Percentiles rank a stretch among this genome's conserved stretches.
phyloP scores from a whole-genome alignment of 495 filamentous ascomycete species.

The Xylaria nigripes region DNA sequence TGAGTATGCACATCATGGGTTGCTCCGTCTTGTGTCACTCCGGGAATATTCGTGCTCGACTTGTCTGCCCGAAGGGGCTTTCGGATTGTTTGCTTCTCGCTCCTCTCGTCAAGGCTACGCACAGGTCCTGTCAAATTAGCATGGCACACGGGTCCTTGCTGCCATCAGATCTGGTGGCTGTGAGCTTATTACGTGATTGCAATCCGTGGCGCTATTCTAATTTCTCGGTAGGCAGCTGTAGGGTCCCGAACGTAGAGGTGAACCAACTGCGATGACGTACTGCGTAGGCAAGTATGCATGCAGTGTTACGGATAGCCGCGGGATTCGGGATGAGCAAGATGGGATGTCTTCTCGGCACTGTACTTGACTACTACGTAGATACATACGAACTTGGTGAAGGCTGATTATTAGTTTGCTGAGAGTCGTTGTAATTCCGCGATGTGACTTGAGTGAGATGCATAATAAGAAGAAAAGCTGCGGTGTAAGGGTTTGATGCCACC shows the following conservation, averaged over 20 bases:
- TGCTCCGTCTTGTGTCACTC: background rate
- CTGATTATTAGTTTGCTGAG: too few species aligned
- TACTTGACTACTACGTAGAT: too few species aligned
- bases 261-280: background rate
- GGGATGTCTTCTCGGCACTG: background rate
- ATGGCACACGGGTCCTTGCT: background rate
- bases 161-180: background rate
- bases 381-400: too few species aligned
- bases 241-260: background rate
- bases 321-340: background rate
- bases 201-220: background rate
- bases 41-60: background rate
- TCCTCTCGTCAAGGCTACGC: background rate
- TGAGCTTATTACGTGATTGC: background rate
- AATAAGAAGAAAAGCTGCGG: too few species aligned
- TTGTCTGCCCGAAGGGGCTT: too few species aligned
- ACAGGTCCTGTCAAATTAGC: background rate
- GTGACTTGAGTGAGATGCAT: too few species aligned
- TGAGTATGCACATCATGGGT: background rate
- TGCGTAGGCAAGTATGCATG: background rate
- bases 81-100: background rate
- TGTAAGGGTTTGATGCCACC: too few species aligned
- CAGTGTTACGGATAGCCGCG: background rate
- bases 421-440: too few species aligned
- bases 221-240: background rate